Evolutionary conservation across 352 stramenopile species (phyloP), one percentile per base, ranked within the genome.

Genomic region (Globisporangium cylindrosporum): DNA sequence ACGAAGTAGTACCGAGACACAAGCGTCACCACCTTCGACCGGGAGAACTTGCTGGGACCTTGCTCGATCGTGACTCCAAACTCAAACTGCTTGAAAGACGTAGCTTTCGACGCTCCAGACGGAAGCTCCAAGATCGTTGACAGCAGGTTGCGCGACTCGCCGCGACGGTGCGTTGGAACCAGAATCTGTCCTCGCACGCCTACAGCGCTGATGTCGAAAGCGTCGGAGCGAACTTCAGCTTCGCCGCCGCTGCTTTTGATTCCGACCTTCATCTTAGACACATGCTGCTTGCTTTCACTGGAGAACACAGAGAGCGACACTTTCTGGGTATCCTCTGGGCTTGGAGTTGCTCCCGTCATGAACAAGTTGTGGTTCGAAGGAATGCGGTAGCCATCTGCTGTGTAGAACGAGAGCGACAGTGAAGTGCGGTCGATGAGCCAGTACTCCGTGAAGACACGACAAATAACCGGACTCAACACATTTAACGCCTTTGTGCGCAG

Each of bases 61-160:
- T 93, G 86, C 57, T 95, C 88, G 24, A 95, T 90, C 76, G 91
- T 91, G 10, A 95, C 83, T n/a, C 88, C 88, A 58, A 95, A 88
- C 46, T 93, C 88, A 61, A 84, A 93, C 72, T 94, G 82, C 66
- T 90, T 89, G 51, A 86, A 80, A n/a, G 71, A 75, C 20, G 74
- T 71, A 25, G 67, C 62, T 18, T 69, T 66, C 25, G 78, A 78
- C 0, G 34, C 67, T 24, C 24, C 51, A 6, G 68, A 63, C 1
- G 62, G n/a, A 2, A 70, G 57, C 55, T 86, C 75, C 49, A 82
- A 58, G n/a, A 87, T 79, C 3, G 81, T 82, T n/a, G 78, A 82
- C 27, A 87, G 67, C 20, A 90, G 60, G 7, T 71, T 88, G 7
- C 77, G 62, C 27, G 76, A 75, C 60, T 84, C 72, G 9, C 74